A percentile compares a stretch with the other conserved stretches of the same genome.
phyloP scores from a whole-genome alignment of 192 early-diverging fungal species.

The Pilaira anomala region DNA sequence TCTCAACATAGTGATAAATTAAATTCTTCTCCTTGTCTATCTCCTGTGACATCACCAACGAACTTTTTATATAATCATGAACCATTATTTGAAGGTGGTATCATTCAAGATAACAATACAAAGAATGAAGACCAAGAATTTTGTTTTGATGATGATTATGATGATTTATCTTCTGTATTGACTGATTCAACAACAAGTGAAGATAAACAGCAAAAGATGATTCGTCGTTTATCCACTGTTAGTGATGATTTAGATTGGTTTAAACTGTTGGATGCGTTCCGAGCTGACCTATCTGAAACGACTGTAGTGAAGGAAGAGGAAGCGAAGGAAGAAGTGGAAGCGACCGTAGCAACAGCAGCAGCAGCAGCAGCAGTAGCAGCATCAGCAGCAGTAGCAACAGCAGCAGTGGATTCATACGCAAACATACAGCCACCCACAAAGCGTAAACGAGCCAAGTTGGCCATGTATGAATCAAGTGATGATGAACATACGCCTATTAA shows the following conservation, averaged over 20 bases:
- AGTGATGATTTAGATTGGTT: conserved; percentile 19
- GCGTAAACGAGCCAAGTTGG: not conserved
- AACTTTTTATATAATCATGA: conserved; percentile 19
- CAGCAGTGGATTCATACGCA: not conserved
- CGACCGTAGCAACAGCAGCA: too few species aligned
- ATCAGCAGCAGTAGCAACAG: too few species aligned
- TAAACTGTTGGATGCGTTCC: conserved; percentile 9
- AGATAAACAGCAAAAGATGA: conserved; percentile 1
- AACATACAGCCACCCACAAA: not conserved
- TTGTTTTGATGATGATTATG: not conserved
- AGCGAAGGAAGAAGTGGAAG: not conserved
- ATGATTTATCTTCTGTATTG: not conserved
- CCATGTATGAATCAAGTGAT: not conserved
- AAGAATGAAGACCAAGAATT: not conserved
- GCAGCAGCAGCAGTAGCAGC: too few species aligned
- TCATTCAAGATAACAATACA: conserved; percentile 3
- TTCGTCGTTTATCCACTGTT: not conserved
- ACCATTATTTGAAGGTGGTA: conserved; percentile 22
- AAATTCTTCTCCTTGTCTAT: conserved; percentile 14
- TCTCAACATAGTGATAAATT: conserved; percentile 8
- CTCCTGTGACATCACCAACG: conserved; percentile 22
- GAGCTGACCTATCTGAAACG: conserved; percentile 12
- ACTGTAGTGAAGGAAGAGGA: conserved; percentile 9
- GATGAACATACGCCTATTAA: not conserved
- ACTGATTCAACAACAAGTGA: conserved; percentile 9